phyloP scores from a whole-genome alignment of 352 stramenopile species.

The Globisporangium mamillatum region DNA sequence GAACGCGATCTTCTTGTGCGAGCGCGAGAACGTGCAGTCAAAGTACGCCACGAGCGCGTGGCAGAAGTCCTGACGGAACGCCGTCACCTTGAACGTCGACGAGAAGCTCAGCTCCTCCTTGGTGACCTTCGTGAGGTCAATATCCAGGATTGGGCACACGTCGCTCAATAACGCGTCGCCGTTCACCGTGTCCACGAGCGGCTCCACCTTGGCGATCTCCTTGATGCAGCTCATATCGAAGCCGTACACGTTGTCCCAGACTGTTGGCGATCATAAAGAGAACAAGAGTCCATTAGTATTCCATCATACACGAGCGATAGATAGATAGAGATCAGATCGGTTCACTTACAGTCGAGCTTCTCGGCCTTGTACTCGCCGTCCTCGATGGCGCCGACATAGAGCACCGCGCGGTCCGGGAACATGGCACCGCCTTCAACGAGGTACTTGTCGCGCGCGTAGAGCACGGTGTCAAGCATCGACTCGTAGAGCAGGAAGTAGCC shows the following conservation, averaged over 20 bases:
- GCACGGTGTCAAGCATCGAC: conserved; percentile 97
- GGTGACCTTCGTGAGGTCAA: conserved; percentile 90
- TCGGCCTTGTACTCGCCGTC: conserved; percentile 94
- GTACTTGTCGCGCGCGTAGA: conserved; percentile 97
- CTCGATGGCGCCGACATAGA: conserved; percentile 96
- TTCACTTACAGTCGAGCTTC: conserved; percentile 87
- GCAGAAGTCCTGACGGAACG: conserved; percentile 93
- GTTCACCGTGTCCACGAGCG: conserved; percentile 97
- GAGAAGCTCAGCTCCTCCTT: conserved; percentile 94
- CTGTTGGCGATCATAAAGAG: conserved; percentile 6
- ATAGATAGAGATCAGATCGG: neutral
- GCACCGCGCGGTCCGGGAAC: conserved; percentile 95
- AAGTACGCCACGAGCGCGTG: conserved; percentile 98
- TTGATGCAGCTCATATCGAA: conserved; percentile 99
- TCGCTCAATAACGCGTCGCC: conserved; percentile 89
- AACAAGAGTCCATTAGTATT: conserved; percentile 7
- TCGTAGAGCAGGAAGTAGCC: conserved; percentile 98
- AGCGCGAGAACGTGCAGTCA: conserved; percentile 96
- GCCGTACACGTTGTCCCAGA: conserved; percentile 99
- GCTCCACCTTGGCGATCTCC: conserved; percentile 95
- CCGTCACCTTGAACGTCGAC: conserved; percentile 88
- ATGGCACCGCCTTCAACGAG: conserved; percentile 90
- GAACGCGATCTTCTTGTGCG: conserved; percentile 96
- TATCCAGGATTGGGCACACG: conserved; percentile 90
- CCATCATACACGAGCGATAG: conserved; percentile 3